Base-by-base conservation (phyloP, 139 green algal species). In the Asterochloris erici region DNA sequence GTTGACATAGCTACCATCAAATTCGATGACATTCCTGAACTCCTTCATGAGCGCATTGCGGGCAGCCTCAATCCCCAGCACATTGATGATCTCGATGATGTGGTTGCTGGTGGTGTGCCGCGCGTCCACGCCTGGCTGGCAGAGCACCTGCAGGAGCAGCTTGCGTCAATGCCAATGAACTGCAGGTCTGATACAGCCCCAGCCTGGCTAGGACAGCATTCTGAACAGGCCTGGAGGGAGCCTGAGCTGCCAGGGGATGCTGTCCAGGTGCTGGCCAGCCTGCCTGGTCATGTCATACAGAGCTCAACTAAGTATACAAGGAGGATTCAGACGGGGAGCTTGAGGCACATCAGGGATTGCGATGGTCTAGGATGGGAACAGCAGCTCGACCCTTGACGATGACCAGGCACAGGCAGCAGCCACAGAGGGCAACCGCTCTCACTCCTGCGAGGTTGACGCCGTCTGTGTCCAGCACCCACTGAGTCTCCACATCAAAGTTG, bases 391-490 rank as follows among this genome's bases (percentile, higher is more conserved):
- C 38, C 38, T 54, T 54, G 38, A 54, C 38, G 38, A 6, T 54
- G 38, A 54, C 6, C 38, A 54, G 38, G 38, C 4, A 54, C 2
- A 54, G 38, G 38, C 38, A 54, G 38, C 38, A 54, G 38, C 38
- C 38, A 54, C 38, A 54, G 6, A 54, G 38, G 38, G 38, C 38
- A 54, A 54, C 6, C 6, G 38, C 38, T 54, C 86, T 79, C 66
- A 97, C 95, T 84, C 96, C 93, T 77, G 95, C 86, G 74, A 99
- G 89, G 85, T 98, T 99, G 84, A 98, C 91, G 27, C 97, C 96
- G 83, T 99, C 97, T 26, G 97, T 99, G 86, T 99, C 97, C 83
- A 99, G 90, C 80, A 99, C 89, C 95, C 96, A 99, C 90, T 99
- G 96, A 38, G 92, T 90, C 27, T 95, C 87, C 38, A 79, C 89